Evolutionary conservation across 306 rosid genomes (phyloP), one percentile per base, ranked within the genome.

Genomic region (Trifolium subterraneum): DNA sequence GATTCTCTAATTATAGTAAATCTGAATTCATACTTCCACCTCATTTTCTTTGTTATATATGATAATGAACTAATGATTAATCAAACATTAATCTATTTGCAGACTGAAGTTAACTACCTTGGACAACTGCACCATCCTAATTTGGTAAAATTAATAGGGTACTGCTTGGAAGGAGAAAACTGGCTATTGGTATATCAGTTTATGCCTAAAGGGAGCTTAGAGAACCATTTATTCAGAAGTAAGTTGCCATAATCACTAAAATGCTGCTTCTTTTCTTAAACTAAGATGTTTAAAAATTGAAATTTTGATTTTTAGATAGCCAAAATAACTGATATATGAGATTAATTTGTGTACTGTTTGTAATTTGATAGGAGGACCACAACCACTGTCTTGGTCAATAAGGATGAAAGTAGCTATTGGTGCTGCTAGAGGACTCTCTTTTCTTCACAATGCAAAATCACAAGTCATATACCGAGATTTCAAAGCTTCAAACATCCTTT

Each of bases 381-480:
- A 94, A 52, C 97, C 95, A n/a, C 90, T 91, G 45, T 79, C 96
- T 39, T 94, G 99, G 99, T 76, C 88, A 23, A 78, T 86, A 56
- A 88, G 99, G 86, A 88, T 92, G 86, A 94, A 94, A 81, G 99
- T 94, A 59, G 99, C 95, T 38, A 84, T 88, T 38, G 97, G 89
- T 65, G 97, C 97, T 45, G 99, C 99, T 9, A 90, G 88, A 76
- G 99, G 99, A 73, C 96, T 94, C 60, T 83, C 84, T 68, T 94
- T 92, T 86, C 99, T 94, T 71, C 99, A 94, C 10, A 96, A 94
- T 22, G 99, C 97, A 5, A 65, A 94, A 82, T 78, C 95, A 20
- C 99, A 87, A 81, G 97, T 92, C 84, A 94, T 94, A 72, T 94
- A 91, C 80, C 99, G 99, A 0, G 97, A 94, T 84, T 90, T 94